Evolutionary conservation across 129 eudicot genomes (phyloP).

Genomic region (Flaveria linearis): DNA sequence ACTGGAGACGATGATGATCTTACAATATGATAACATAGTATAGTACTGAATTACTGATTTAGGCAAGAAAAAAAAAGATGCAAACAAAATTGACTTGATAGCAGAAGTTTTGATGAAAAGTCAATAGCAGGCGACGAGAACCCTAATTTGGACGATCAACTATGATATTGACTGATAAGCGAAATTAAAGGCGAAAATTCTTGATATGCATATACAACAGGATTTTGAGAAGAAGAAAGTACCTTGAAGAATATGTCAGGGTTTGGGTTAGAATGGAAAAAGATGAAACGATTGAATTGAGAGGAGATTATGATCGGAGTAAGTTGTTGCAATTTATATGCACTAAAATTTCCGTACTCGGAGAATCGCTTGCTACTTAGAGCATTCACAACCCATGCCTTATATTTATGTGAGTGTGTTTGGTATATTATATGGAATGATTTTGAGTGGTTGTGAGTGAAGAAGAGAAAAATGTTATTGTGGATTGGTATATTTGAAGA

Average conservation of each 20-base stretch:
- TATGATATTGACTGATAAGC: constrained; percentile 2
- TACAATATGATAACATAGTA: not conserved
- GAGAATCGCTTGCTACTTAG: constrained; percentile 13
- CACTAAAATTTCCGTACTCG: not conserved
- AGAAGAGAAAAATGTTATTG: no score
- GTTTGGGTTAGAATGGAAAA: not conserved
- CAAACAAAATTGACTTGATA: not conserved
- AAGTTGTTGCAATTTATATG: constrained; percentile 3
- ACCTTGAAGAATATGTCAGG: constrained; percentile 11
- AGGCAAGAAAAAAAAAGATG: not conserved
- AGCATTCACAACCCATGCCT: no score
- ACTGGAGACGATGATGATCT: not conserved
- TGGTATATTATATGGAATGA: no score
- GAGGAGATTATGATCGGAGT: not conserved
- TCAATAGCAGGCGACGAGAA: not conserved
- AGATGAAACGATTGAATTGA: not conserved
- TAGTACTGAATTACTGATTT: no score
- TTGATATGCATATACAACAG: not conserved
- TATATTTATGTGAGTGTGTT: no score
- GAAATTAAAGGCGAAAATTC: not conserved
- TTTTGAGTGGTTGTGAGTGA: no score
- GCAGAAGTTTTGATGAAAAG: not conserved
- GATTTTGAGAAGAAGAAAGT: not conserved
- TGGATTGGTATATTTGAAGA: no score
- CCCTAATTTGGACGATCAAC: not conserved